phyloP scores from a whole-genome alignment of 495 filamentous ascomycete genomes.

The Trichoderma erinaceum region DNA sequence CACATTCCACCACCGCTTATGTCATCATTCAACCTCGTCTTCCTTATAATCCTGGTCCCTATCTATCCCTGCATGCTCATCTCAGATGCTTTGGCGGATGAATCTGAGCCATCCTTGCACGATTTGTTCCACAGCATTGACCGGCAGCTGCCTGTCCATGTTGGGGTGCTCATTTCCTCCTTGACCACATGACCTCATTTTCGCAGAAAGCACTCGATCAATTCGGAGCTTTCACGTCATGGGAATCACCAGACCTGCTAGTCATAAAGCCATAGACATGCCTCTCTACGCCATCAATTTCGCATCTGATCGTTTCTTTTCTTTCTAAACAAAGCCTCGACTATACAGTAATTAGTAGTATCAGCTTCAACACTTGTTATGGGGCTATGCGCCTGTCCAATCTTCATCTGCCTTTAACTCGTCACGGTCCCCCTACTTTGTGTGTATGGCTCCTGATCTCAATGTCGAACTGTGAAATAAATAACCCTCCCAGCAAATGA shows the following conservation, averaged over 20 bases:
- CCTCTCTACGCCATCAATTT: neutral
- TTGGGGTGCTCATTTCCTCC: conserved; percentile 8
- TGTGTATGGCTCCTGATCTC: conserved; percentile 24
- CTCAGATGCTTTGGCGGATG: conserved; percentile 1
- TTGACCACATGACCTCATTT: conserved; percentile 4
- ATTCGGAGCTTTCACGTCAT: neutral
- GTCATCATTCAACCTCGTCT: neutral
- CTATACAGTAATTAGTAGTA: neutral
- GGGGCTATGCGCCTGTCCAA: conserved; percentile 5
- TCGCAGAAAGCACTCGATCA: neutral
- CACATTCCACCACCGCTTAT: neutral
- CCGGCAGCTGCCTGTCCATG: conserved; percentile 1
- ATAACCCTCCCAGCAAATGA: conserved; percentile 16
- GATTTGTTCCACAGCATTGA: conserved; percentile 4
- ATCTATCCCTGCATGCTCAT: neutral
- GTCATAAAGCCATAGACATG: neutral
- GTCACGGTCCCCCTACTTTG: conserved; percentile 24
- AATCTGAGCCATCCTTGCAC: conserved; percentile 12
- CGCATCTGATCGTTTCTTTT: neutral
- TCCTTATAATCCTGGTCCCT: neutral
- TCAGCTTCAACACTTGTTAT: neutral
- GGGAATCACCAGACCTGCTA: neutral
- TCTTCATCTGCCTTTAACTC: conserved; percentile 3
- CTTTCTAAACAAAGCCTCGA: too few species aligned
- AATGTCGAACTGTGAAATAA: conserved; percentile 22